Evolutionary conservation across 1,284 basidiomycete genomes (phyloP).

Genomic region (Taiwanofungus camphoratus): DNA sequence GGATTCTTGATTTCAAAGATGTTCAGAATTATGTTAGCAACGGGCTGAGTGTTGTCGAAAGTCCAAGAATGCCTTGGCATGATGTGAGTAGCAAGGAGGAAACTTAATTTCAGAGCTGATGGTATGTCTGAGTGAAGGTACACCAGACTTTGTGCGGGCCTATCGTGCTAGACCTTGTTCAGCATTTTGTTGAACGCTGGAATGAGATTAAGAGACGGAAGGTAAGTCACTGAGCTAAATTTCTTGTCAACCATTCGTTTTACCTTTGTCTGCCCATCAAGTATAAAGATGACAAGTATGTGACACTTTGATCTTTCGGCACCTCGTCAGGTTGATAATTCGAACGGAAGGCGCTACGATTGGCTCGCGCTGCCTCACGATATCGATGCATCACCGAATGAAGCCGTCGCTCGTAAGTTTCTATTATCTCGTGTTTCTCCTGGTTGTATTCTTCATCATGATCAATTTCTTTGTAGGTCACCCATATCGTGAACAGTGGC

Average conservation of each 20-base stretch:
- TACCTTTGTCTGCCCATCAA: not conserved
- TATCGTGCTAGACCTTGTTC: constrained; percentile 81
- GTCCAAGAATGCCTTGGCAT: constrained; percentile 85
- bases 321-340: too few relatives aligned
- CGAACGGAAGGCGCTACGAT: constrained; percentile 51
- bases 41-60: constrained; percentile 65
- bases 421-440: not conserved
- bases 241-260: not conserved
- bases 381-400: constrained; percentile 50
- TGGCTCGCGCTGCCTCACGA: constrained; percentile 86
- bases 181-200: constrained; percentile 90
- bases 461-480: constrained; percentile 57
- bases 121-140: too few relatives aligned
- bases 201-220: constrained; percentile 82
- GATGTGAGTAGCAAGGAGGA: constrained; percentile 70
- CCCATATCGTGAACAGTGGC: constrained; percentile 64
- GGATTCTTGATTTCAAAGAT: constrained; percentile 76
- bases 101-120: too few relatives aligned
- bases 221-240: constrained; percentile 26
- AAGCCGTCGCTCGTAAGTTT: constrained; percentile 54
- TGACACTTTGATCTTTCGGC: not conserved
- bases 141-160: constrained; percentile 84
- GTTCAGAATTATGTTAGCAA: constrained; percentile 80
- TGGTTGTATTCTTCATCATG: not conserved
- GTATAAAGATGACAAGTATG: constrained; percentile 7